A percentile compares a stretch with the other conserved stretches of the same genome.
phyloP scores from a whole-genome alignment of 176 grass and related monocot genomes.

The sorghum (Sorghum bicolor) region Sorghum_bicolor_NCBIv3 NC_012872.2:73872001-73872500 shows the following conservation, averaged over 20 bases:
- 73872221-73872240: conserved; percentile 8
- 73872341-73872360: background rate
- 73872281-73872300: conserved; percentile 12
- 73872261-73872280: background rate
- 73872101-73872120: background rate
- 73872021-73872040: conserved; percentile 87
- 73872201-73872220: background rate
- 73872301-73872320: background rate
- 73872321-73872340: background rate
- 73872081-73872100: background rate
- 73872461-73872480: conserved; percentile 16
- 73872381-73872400: background rate
- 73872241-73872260: background rate
- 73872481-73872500: conserved; percentile 2
- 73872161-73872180: background rate
- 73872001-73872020: conserved; percentile 97
- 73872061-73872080: conserved; percentile 8
- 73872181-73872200: background rate
- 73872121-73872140: background rate
- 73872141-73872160: background rate
- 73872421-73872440: background rate
- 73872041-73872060: conserved; percentile 50
- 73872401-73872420: background rate
- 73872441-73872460: conserved; percentile 6
- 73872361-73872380: background rate